Base-by-base conservation (phyloP, 2,329 filamentous ascomycete species). In the Drechmeria coniospora region DNA sequence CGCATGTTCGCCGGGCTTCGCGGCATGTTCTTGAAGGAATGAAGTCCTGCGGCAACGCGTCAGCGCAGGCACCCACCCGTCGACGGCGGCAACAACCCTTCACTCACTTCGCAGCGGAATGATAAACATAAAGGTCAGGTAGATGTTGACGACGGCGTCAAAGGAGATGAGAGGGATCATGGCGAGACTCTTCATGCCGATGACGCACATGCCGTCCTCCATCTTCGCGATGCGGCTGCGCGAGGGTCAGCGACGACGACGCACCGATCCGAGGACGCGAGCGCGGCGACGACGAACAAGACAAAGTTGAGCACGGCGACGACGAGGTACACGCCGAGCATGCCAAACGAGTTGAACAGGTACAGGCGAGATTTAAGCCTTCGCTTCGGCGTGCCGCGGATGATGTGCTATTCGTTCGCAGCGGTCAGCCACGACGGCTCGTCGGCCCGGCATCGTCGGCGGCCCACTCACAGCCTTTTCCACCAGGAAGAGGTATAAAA, bases 401-500 rank as follows among this genome's bases (percentile, higher is more conserved):
- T 66, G 26, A 75, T 69, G 37, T 69, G 65, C 62, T 70, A n/a
- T 5, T 11, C 5, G 5, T 11, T 11, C 20, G 20, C 4, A 21
- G 10, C 10, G 12, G 20, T 21, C 2, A 11, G 20, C 9, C 20
- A 6, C 10, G 6, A 11, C 6, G 12, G 9, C 5, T 21, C 8
- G 19, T 23, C 4, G 8, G 2, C 5, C n/a, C 9, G 14, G 16
- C 17, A 28, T 32, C 22, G 19, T 12, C 9, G 39, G 13, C 6
- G 2, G 6, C 3, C 11, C 11, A 49, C 60, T 43, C 48, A 70
- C 68, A 23, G 65, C 69, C 47, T 71, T 72, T 43, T 77, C 73
- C 1, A 73, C 69, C 3, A 77, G 52, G 41, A 76, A 77, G 15
- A 70, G 55, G 40, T 76, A 77, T n/a, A 75, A 68, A 14, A 74